Percentiles rank a stretch among this genome's conserved stretches.
phyloP scores from a whole-genome alignment of 2,329 filamentous ascomycete genomes.

The Aspergillus ochraceus region DNA sequence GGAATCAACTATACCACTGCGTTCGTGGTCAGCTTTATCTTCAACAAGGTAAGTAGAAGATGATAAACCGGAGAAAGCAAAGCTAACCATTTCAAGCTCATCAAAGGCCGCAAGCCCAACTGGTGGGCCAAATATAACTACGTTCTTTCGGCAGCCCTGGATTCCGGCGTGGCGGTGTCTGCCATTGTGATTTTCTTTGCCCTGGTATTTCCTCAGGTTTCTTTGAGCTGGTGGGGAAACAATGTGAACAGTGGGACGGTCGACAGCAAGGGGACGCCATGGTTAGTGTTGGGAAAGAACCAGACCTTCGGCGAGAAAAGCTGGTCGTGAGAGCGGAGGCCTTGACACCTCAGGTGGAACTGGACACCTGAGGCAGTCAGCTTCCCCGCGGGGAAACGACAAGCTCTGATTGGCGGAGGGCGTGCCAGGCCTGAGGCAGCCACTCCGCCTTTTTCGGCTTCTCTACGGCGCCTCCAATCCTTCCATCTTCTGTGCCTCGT shows the following conservation, averaged over 20 bases:
- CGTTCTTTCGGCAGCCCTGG: constrained; percentile 37
- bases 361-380: neutral
- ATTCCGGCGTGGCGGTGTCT: constrained; percentile 35
- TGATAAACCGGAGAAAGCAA: neutral
- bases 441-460: neutral
- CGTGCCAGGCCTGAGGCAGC: neutral
- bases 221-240: constrained; percentile 37
- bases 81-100: constrained; percentile 6
- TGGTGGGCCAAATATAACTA: constrained; percentile 33
- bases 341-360: constrained; percentile 2
- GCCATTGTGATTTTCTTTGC: constrained; percentile 40
- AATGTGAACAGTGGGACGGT: constrained; percentile 31
- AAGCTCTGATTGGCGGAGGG: neutral
- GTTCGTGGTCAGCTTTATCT: constrained; percentile 31
- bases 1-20: constrained; percentile 26
- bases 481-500: neutral
- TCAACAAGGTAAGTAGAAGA: constrained; percentile 28
- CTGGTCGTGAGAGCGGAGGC: constrained; percentile 8
- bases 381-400: constrained; percentile 1
- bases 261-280: constrained; percentile 32
- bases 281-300: constrained; percentile 14
- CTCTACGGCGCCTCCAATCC: neutral
- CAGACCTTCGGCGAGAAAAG: constrained; percentile 15
- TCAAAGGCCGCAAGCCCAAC: constrained; percentile 15
- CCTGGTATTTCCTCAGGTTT: constrained; percentile 33